These are phyloP conservation scores for Acer yangbiense DNA, from an alignment of 345 rosid species.

Conservation along the genomic window DNA sequence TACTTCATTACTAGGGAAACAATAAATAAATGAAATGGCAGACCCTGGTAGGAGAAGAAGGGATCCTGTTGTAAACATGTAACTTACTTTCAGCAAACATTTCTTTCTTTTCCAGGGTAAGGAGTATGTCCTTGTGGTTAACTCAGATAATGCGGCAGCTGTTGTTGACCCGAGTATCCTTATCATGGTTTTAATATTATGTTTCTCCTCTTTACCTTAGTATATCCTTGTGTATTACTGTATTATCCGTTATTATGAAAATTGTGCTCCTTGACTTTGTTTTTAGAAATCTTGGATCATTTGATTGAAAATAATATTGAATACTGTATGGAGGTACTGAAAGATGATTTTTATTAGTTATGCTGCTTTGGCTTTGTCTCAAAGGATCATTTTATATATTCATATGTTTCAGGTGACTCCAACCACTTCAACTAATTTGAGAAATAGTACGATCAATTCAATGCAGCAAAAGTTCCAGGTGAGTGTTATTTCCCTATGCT, in stretches of 20 bases:
- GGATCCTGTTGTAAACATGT: not conserved
- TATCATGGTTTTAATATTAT: slow-evolving; percentile 17
- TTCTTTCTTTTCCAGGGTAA: slow-evolving; percentile 51
- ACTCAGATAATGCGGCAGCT: slow-evolving; percentile 42
- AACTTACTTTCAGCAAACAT: not conserved
- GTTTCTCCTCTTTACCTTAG: not conserved
- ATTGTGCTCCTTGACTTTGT: slow-evolving; percentile 40
- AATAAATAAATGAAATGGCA: not conserved
- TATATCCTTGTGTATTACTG: slow-evolving; percentile 2
- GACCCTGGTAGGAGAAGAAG: not conserved
- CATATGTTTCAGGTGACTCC: slow-evolving; percentile 44
- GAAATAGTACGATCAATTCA: slow-evolving; percentile 22
- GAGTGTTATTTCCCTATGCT: slow-evolving; percentile 11
- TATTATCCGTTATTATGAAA: not conserved
- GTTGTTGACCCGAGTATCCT: slow-evolving; percentile 63
- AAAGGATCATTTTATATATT: slow-evolving; percentile 8
- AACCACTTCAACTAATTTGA: slow-evolving; percentile 13
- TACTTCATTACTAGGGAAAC: not conserved
- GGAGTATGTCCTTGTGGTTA: slow-evolving; percentile 50
- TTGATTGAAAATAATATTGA: slow-evolving; percentile 49
- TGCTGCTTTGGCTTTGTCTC: not conserved
- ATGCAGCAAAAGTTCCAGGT: slow-evolving; percentile 41
- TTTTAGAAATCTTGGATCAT: slow-evolving; percentile 56
- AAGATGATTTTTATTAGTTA: slow-evolving; percentile 14
- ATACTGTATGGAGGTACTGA: slow-evolving; percentile 60